phyloP scores from a whole-genome alignment of 257 asterid genomes.

The Solanum gracilifrons region DNA sequence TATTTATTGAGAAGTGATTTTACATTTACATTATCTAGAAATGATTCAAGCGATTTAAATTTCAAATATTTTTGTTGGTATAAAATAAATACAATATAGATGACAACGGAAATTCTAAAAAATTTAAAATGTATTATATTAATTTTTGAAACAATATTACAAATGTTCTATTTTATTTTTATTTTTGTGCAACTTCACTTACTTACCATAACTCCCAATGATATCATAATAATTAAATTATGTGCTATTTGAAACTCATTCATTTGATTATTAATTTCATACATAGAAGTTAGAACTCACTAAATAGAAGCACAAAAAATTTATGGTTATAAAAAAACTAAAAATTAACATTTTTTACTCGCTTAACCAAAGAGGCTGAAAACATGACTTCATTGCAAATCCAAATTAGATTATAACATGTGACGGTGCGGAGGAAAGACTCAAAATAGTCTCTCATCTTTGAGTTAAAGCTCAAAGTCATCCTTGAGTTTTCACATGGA shows the following conservation, averaged over 20 bases:
- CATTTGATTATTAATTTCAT: neutral
- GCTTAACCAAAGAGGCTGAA: neutral
- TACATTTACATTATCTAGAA: neutral
- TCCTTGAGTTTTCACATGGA: too few species aligned
- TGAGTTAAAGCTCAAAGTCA: too few species aligned
- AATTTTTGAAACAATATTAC: neutral
- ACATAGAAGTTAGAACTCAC: neutral
- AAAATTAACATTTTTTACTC: too few species aligned
- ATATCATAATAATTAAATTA: neutral
- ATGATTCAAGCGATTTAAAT: too few species aligned
- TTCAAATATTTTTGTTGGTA: neutral
- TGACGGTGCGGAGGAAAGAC: neutral
- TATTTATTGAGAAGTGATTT: neutral
- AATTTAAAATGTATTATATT: too few species aligned
- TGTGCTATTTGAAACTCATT: neutral
- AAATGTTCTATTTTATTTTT: neutral
- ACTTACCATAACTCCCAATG: neutral
- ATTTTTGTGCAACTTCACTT: neutral
- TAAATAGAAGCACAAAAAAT: neutral
- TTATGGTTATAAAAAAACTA: too few species aligned
- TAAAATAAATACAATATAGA: too few species aligned
- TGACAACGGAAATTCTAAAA: neutral
- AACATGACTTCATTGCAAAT: neutral
- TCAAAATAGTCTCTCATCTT: too few species aligned
- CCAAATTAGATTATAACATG: neutral